These are phyloP conservation scores for Aspergillus nanangensis DNA, from an alignment of 495 filamentous ascomycete species.

Conservation along the genomic window DNA sequence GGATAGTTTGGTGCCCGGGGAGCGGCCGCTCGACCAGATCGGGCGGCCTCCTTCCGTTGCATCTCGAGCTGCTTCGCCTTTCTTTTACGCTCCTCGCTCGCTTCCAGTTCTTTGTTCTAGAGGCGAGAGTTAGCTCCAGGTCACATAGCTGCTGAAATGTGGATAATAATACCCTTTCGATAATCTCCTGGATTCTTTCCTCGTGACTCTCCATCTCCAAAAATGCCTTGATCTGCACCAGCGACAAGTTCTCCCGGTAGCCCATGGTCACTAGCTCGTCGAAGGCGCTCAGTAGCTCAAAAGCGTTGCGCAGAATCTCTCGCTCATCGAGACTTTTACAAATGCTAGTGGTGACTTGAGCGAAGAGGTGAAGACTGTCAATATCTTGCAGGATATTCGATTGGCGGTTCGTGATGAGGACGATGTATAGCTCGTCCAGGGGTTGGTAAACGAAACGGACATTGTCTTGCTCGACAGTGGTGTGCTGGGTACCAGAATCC, in stretches of 20 bases:
- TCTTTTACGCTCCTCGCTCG: constrained; percentile 92
- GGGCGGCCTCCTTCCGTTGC: constrained; percentile 88
- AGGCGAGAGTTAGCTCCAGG: constrained; percentile 13
- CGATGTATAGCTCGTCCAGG: constrained; percentile 97
- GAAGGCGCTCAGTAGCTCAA: constrained; percentile 91
- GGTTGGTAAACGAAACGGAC: constrained; percentile 99
- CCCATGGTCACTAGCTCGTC: constrained; percentile 94
- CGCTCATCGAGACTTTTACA: constrained; percentile 95
- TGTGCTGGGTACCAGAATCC: constrained; percentile 91
- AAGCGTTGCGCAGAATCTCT: constrained; percentile 91
- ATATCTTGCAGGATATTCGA: constrained; percentile 99
- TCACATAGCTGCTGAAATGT: not conserved
- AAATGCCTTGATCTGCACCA: constrained; percentile 97
- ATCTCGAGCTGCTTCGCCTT: constrained; percentile 98
- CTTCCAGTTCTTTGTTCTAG: constrained; percentile 97
- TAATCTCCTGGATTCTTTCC: constrained; percentile 96
- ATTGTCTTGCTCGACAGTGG: constrained; percentile 97
- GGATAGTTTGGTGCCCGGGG: constrained; percentile 78
- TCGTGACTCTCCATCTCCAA: constrained; percentile 99
- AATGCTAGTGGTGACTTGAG: constrained; percentile 91
- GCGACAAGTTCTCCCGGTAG: constrained; percentile 90
- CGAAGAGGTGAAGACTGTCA: constrained; percentile 94
- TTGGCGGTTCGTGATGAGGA: constrained; percentile 98
- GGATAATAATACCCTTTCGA: constrained; percentile 68
- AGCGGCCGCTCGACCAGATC: constrained; percentile 50